Conservation (phyloP, 139 green algal genomes). For the Helicosporidium sp. region DNA sequence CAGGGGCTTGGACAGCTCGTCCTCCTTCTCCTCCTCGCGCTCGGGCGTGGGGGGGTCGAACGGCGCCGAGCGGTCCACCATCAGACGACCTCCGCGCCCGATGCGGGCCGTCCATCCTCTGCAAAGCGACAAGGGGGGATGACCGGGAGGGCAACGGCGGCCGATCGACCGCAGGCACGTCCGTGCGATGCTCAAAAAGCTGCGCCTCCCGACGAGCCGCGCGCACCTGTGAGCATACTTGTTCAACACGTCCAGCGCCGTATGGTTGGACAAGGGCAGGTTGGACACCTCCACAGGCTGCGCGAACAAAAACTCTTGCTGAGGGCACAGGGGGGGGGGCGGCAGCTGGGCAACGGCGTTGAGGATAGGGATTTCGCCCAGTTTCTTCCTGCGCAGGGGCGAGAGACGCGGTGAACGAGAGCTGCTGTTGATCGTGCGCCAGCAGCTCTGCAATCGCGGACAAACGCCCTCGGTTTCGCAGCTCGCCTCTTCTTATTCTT, state of each 20-base stretch:
- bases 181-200: neutral
- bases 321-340: slow-evolving; percentile 12
- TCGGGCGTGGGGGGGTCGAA: slow-evolving; percentile 5
- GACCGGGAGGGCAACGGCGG: neutral
- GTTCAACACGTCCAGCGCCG: neutral
- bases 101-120: slow-evolving; percentile 12
- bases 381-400: slow-evolving; percentile 10
- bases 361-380: slow-evolving; percentile 10
- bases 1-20: slow-evolving; percentile 3
- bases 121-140: neutral
- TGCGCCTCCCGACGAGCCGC: neutral
- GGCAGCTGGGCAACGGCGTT: slow-evolving; percentile 18
- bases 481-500: slow-evolving; percentile 27
- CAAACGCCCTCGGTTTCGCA: slow-evolving; percentile 6
- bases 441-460: neutral
- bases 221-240: neutral
- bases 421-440: neutral
- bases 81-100: slow-evolving; percentile 28
- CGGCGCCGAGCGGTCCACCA: slow-evolving; percentile 25
- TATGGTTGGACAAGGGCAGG: too few relatives aligned
- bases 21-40: neutral
- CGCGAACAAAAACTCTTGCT: slow-evolving; percentile 14
- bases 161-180: neutral
- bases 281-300: too few relatives aligned
- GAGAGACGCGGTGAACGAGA: neutral